Percentiles rank a stretch among this genome's conserved stretches.
Evolutionary conservation across 768 basidiomycete species (phyloP).

Genomic region (Rhizopogon roseolus): DNA sequence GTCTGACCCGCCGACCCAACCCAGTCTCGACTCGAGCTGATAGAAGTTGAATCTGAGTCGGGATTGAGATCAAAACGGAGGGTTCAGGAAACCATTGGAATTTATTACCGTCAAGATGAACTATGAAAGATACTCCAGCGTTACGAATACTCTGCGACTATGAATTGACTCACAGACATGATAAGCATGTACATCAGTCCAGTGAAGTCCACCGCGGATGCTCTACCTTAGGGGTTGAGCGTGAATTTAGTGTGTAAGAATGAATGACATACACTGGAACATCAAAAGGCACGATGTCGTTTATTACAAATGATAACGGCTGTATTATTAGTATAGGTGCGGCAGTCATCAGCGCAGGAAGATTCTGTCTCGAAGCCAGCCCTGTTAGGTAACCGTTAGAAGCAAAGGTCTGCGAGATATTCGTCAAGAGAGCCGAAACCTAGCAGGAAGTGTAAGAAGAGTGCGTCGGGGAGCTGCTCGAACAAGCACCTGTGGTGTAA

Average conservation of each 20-base stretch:
- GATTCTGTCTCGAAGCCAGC: constrained; percentile 20
- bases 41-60: constrained; percentile 24
- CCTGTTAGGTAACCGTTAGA: constrained; percentile 24
- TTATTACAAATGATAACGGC: constrained; percentile 43
- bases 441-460: background rate
- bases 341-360: constrained; percentile 31
- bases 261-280: constrained; percentile 44
- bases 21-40: constrained; percentile 32
- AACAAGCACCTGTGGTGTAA: constrained; percentile 1
- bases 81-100: background rate
- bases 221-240: constrained; percentile 28
- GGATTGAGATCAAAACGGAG: background rate
- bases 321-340: constrained; percentile 46
- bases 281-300: constrained; percentile 55
- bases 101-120: constrained; percentile 21
- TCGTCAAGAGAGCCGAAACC: constrained; percentile 30
- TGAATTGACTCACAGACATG: constrained; percentile 16
- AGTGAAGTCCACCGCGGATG: constrained; percentile 45
- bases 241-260: background rate
- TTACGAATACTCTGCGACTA: background rate
- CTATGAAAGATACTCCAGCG: constrained; percentile 5
- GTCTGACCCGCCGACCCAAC: constrained; percentile 31
- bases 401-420: constrained; percentile 32
- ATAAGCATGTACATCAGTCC: constrained; percentile 48
- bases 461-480: constrained; percentile 1